These are phyloP conservation scores for Talaromyces sp. DNA, from an alignment of 2,329 filamentous ascomycete species.

Conservation along the genomic window DNA sequence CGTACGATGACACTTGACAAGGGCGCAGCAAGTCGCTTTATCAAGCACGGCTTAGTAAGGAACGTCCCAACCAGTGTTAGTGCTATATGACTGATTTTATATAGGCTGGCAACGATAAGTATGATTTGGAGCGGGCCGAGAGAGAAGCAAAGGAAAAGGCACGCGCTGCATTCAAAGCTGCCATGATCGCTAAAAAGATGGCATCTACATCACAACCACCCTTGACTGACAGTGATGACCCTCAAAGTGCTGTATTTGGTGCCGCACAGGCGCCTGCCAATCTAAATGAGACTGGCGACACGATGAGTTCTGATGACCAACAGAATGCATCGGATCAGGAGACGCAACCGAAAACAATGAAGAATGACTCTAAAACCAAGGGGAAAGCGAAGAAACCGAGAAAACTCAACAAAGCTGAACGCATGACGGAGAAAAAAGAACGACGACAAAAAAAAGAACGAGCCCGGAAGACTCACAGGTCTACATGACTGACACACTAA, in stretches of 20 bases:
- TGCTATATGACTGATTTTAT: conserved; percentile 17
- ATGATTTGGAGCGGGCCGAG: conserved; percentile 54
- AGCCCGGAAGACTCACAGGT: conserved; percentile 34
- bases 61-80: not conserved
- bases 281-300: conserved; percentile 13
- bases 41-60: conserved; percentile 76
- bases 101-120: conserved; percentile 54
- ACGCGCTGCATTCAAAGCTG: conserved; percentile 52
- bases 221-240: conserved; percentile 17
- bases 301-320: conserved; percentile 10
- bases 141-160: conserved; percentile 55
- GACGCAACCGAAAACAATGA: conserved; percentile 32
- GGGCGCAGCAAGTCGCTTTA: conserved; percentile 75
- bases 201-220: conserved; percentile 28
- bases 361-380: conserved; percentile 10
- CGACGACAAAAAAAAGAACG: conserved; percentile 47
- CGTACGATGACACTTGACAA: conserved; percentile 68
- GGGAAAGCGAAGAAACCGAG: conserved; percentile 15
- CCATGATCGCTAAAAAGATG: conserved; percentile 44
- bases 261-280: conserved; percentile 22
- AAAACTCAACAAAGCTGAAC: conserved; percentile 28
- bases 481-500: not conserved
- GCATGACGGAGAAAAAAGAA: conserved; percentile 30
- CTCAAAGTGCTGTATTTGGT: conserved; percentile 10
- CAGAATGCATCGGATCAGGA: conserved; percentile 6